These are phyloP conservation scores for Zygoascus sp. DNA, from an alignment of 1,139 yeast species.

Conservation along the genomic window DNA sequence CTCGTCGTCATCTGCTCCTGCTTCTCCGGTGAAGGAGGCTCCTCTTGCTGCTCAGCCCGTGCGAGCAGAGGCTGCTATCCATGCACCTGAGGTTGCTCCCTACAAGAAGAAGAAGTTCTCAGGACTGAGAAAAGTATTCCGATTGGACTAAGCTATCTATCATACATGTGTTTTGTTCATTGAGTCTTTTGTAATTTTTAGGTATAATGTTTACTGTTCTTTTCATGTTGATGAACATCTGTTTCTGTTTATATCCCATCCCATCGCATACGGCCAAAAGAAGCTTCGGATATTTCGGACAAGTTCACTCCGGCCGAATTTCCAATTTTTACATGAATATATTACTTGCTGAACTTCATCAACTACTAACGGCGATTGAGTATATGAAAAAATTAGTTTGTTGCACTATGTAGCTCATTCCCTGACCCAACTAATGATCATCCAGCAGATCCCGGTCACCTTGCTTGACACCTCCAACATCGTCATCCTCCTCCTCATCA, in stretches of 20 bases:
- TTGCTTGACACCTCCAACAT: slow-evolving; percentile 32
- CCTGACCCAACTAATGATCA: slow-evolving; percentile 17
- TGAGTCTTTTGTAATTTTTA: slow-evolving; percentile 5
- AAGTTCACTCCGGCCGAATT: no score
- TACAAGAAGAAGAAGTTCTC: slow-evolving; percentile 29
- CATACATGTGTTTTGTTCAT: background rate
- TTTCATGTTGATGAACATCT: background rate
- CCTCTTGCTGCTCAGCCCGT: background rate
- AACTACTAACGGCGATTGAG: no score
- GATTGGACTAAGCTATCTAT: slow-evolving; percentile 20
- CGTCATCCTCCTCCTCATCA: slow-evolving; percentile 27
- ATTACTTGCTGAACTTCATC: no score
- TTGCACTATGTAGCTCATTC: background rate
- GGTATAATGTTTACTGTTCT: slow-evolving; percentile 6
- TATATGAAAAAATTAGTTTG: no score
- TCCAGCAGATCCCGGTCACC: slow-evolving; percentile 39
- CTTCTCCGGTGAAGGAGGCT: background rate
- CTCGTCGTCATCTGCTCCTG: background rate
- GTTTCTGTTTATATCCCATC: background rate
- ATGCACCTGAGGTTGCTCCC: slow-evolving; percentile 12
- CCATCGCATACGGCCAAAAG: no score
- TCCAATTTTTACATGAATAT: no score
- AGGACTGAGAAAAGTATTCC: slow-evolving; percentile 29
- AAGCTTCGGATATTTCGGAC: background rate
- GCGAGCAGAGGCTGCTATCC: background rate